A percentile compares a stretch with the other conserved stretches of the same genome.
Evolutionary conservation across 352 stramenopile species (phyloP).

Genomic region (Peronosclerospora sorghi): DNA sequence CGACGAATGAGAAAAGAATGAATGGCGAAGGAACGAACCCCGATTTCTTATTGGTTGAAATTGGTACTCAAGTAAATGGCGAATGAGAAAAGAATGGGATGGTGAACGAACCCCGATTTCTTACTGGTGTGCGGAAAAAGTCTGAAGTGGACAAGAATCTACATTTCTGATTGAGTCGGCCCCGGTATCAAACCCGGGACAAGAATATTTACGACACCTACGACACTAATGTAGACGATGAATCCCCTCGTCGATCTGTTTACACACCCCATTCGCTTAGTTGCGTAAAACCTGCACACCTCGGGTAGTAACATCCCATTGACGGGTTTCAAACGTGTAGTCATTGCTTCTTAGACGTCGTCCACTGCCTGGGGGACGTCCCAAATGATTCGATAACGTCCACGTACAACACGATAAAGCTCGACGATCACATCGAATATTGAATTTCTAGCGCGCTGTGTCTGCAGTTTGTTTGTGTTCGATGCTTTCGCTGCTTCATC

Average conservation of each 20-base stretch:
- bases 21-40: no score
- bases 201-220: no score
- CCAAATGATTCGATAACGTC: conserved; percentile 57
- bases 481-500: conserved; percentile 34
- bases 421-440: conserved; percentile 86
- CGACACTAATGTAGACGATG: background rate
- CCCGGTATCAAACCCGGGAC: no score
- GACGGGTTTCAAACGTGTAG: conserved; percentile 15
- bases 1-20: no score
- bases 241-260: background rate
- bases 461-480: conserved; percentile 26
- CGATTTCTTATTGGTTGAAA: no score
- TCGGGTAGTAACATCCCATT: conserved; percentile 15
- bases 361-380: conserved; percentile 63
- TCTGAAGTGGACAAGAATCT: no score
- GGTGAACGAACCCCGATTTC: no score
- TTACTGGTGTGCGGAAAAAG: no score
- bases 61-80: no score
- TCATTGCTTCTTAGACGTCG: conserved; percentile 31
- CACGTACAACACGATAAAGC: conserved; percentile 33
- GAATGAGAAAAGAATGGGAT: no score
- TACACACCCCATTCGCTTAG: no score
- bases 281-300: conserved; percentile 24
- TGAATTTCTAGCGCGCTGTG: conserved; percentile 37
- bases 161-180: no score